Conservation (phyloP, 768 basidiomycete species). For the Trametes punicea region DNA sequence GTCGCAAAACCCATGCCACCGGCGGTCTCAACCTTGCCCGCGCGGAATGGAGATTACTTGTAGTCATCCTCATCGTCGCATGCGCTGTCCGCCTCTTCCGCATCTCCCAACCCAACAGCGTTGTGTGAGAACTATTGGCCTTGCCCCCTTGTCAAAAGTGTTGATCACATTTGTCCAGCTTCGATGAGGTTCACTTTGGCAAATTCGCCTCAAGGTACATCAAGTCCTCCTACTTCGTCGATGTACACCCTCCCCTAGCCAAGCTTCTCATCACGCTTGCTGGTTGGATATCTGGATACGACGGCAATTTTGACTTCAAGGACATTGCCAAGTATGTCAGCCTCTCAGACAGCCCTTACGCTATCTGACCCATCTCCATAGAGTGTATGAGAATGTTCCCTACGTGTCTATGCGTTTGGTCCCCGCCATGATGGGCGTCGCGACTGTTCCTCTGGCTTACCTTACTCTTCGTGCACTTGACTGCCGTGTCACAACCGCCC, state of each 20-base stretch:
- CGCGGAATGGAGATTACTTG: slow-evolving; percentile 77
- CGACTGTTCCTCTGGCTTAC: slow-evolving; percentile 87
- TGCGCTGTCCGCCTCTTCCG: slow-evolving; percentile 81
- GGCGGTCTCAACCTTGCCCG: slow-evolving; percentile 64
- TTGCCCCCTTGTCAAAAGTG: slow-evolving; percentile 1
- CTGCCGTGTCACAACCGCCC: slow-evolving; percentile 86
- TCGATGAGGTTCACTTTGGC: slow-evolving; percentile 98
- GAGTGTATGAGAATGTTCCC: slow-evolving; percentile 82
- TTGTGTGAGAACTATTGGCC: slow-evolving; percentile 67
- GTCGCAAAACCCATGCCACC: slow-evolving; percentile 39
- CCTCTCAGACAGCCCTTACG: not conserved
- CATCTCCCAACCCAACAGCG: slow-evolving; percentile 81
- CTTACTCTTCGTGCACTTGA: slow-evolving; percentile 92
- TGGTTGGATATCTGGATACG: slow-evolving; percentile 81
- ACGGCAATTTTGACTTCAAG: slow-evolving; percentile 95
- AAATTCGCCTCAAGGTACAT: slow-evolving; percentile 95
- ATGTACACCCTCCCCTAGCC: slow-evolving; percentile 96
- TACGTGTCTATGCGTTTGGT: slow-evolving; percentile 97
- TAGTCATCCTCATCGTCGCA: slow-evolving; percentile 65
- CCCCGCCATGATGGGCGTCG: slow-evolving; percentile 87
- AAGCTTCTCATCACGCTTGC: slow-evolving; percentile 94
- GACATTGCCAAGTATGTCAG: slow-evolving; percentile 88
- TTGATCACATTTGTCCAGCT: slow-evolving; percentile 44
- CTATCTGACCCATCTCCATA: slow-evolving; percentile 30
- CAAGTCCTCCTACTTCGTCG: slow-evolving; percentile 87